phyloP scores from a whole-genome alignment of 805 yeast genomes.

The Pichia pseudocactophila region DNA sequence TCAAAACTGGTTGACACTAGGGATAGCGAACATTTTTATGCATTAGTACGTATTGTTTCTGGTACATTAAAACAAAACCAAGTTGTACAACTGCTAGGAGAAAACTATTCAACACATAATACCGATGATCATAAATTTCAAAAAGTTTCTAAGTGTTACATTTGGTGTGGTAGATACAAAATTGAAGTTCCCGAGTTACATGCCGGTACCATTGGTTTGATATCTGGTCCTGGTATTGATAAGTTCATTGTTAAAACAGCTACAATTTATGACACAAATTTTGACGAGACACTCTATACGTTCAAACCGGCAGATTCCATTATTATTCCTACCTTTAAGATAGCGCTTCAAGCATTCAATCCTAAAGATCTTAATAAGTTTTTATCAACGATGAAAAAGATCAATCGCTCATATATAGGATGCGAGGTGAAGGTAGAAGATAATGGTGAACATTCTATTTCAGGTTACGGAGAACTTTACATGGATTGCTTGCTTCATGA shows the following conservation, averaged over 20 bases:
- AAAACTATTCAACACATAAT: constrained; percentile 37
- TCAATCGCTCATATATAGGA: constrained; percentile 58
- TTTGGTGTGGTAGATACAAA: constrained; percentile 67
- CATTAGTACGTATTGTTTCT: constrained; percentile 51
- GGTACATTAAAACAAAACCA: constrained; percentile 48
- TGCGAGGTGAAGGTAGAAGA: constrained; percentile 69
- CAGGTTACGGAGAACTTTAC: constrained; percentile 83
- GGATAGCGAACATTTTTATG: constrained; percentile 43
- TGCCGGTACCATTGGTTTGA: constrained; percentile 60
- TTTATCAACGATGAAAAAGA: constrained; percentile 55
- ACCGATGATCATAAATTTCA: constrained; percentile 43
- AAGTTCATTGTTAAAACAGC: constrained; percentile 50
- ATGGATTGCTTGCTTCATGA: constrained; percentile 79
- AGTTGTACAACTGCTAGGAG: constrained; percentile 48
- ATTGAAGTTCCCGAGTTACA: constrained; percentile 34
- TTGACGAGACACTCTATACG: constrained; percentile 19
- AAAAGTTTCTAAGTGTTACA: constrained; percentile 33
- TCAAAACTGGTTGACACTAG: constrained; percentile 49
- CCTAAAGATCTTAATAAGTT: constrained; percentile 75
- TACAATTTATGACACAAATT: constrained; percentile 35
- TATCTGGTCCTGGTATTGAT: constrained; percentile 51
- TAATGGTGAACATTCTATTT: constrained; percentile 74
- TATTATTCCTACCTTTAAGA: constrained; percentile 56
- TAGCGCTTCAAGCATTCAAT: constrained; percentile 72
- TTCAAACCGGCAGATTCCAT: constrained; percentile 38